Evolutionary conservation across 176 grass and related monocot species (phyloP), one percentile per base, ranked within the genome.

Genomic region (Tillandsia fasciculata): DNA sequence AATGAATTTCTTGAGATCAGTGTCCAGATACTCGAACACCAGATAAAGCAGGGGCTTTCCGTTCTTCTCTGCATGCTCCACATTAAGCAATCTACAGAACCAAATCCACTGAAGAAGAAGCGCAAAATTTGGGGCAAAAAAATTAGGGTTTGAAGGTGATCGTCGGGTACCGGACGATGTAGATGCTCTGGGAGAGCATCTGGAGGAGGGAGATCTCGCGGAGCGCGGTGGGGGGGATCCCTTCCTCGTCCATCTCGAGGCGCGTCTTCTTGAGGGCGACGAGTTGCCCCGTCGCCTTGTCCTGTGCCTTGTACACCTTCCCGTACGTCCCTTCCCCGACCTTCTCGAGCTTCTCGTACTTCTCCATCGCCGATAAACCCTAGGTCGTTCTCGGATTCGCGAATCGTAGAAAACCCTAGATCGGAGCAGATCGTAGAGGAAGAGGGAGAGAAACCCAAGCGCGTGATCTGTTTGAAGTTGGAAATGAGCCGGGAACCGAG

Each of bases 291-390:
- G 83, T 85, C 12, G 33, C 53, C 73, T 80, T 85, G 73, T 86
- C 79, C 54, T 67, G 73, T 29, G 84, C 83, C 77, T 80, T 85
- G 83, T 85, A 85, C 63, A 85, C 83, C 77, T 85, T 85, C 27
- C 72, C 77, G 53, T 86, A 82, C 59, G 84, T 82, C n/a, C 84
- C 84, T 70, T 86, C 84, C 9, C 84, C 84, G 52, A 99, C 90
- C 82, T 99, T 99, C 84, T 90, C 90, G 66, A 90, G 79, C 89
- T 99, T 99, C 80, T 99, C 94, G 84, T 99, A 99, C 84, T 90
- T 93, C 56, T 93, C 94, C 87, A 90, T 87, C 61, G 70, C 72
- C 10, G 22, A 70, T 3, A 13, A 68, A 23, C 2, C 56, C 56
- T 61, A 20, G 33, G 33, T 52, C 64, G 26, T 17, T 68, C 22